Evolutionary conservation across 768 basidiomycete genomes (phyloP), one percentile per base, ranked within the genome.

Genomic region (Mycena latifolia): DNA sequence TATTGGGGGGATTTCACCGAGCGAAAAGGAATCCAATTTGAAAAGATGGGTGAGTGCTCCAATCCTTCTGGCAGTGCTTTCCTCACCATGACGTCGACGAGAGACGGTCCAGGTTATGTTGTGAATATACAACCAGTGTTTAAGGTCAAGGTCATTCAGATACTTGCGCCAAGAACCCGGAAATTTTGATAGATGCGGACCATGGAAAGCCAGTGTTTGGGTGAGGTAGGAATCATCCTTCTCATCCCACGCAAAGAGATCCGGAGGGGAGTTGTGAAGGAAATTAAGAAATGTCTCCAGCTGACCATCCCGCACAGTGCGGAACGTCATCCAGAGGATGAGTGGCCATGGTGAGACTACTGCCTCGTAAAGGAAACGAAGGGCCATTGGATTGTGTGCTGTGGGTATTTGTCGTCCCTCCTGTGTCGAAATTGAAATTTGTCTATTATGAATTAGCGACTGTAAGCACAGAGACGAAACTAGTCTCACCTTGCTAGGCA

Each of bases 311-410:
- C 31, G 31, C 5, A 35, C 14, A 5, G 27, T 59, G 25, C 64
- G 57, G 45, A 59, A 65, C 37, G 25, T 12, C 57, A 53, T 33
- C 64, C 64, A 65, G 25, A 58, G 57, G 20, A 52, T 54, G 24
- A 65, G 64, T 3, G 64, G 57, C 64, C 64, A 65, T 17, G 51
- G 45, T 11, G 57, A 22, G 11, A 59, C 64, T 3, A 60, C 64
- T 2, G 59, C 52, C 22, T 54, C 43, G 20, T 48, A 60, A 33
- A 65, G 51, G 4, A 59, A 20, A 22, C 15, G 51, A 46, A 53
- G 31, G 31, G 31, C 31, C 31, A 33, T 11, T 33, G 11, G 31
- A n/a, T n/a, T n/a, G n/a, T n/a, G n/a, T n/a, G n/a, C n/a, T n/a
- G n/a, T n/a, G n/a, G n/a, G n/a, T n/a, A n/a, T n/a, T n/a, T n/a